Evolutionary conservation across 371 early-diverging fungal genomes (phyloP).

Genomic region (Apophysomyces ossiformis): DNA sequence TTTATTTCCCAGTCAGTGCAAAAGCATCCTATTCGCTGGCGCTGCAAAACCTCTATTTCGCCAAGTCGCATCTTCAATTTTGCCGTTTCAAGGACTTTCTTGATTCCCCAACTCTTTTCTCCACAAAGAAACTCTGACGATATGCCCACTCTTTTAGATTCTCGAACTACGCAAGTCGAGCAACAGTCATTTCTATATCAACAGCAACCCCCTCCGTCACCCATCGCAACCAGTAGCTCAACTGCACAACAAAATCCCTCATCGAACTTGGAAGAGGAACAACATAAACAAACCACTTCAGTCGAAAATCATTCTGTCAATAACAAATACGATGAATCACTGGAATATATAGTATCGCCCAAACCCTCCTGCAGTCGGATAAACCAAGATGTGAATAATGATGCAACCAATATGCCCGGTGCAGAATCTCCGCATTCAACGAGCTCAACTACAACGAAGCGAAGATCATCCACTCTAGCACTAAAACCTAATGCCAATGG

Average conservation of each 20-base stretch:
- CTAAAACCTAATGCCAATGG: neutral
- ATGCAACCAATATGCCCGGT: neutral
- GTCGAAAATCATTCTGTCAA: constrained; percentile 1
- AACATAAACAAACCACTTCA: constrained; percentile 6
- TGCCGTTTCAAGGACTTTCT: neutral
- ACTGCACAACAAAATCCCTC: constrained; percentile 10
- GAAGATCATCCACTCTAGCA: neutral
- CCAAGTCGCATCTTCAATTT: constrained; percentile 1
- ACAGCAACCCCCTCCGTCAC: constrained; percentile 15
- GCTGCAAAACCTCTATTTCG: no score
- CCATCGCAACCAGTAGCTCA: constrained; percentile 14
- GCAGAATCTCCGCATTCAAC: constrained; percentile 10
- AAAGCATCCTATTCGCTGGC: no score
- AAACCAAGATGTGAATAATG: neutral
- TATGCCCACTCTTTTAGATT: constrained; percentile 18
- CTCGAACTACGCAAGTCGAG: constrained; percentile 11
- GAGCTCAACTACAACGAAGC: neutral
- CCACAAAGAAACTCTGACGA: neutral
- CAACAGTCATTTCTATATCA: constrained; percentile 17
- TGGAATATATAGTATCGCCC: constrained; percentile 26
- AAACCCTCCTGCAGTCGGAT: constrained; percentile 25
- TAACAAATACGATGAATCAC: constrained; percentile 12
- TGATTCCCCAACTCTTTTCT: neutral
- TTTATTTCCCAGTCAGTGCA: no score
- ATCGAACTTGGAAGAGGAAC: constrained; percentile 13